These are phyloP conservation scores for Pleomassaria siparia DNA, from an alignment of 2,329 filamentous ascomycete genomes.

Conservation along the genomic window DNA sequence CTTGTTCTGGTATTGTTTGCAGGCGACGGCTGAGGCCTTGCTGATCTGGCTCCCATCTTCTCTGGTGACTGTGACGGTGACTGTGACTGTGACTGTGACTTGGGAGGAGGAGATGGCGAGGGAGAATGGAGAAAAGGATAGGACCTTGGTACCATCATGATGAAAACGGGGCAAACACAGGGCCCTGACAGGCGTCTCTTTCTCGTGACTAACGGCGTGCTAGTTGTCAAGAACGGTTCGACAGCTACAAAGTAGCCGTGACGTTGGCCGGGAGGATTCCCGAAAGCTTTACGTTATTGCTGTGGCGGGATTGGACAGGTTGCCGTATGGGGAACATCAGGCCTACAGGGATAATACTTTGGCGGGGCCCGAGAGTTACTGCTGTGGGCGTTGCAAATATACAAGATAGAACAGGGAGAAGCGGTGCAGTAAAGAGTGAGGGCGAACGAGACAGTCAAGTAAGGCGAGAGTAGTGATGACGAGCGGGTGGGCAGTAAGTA, in stretches of 20 bases:
- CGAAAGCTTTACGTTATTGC: constrained; percentile 42
- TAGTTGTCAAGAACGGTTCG: background rate
- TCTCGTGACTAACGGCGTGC: constrained; percentile 27
- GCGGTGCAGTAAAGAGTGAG: constrained; percentile 3
- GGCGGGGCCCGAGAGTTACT: constrained; percentile 23
- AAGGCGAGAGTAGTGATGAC: background rate
- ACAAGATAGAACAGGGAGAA: background rate
- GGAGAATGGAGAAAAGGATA: constrained; percentile 45
- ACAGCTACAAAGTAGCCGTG: constrained; percentile 19
- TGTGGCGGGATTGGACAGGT: constrained; percentile 34
- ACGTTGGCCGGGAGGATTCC: constrained; percentile 27
- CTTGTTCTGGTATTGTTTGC: constrained; percentile 12
- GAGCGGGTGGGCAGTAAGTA: too few species aligned
- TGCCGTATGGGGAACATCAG: constrained; percentile 30
- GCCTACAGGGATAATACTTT: constrained; percentile 27
- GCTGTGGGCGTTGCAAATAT: background rate
- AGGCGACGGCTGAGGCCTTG: constrained; percentile 19
- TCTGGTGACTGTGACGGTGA: too few species aligned
- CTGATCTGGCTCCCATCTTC: constrained; percentile 35
- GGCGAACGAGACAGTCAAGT: constrained; percentile 1
- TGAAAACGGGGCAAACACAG: too few species aligned
- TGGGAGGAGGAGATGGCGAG: constrained; percentile 32
- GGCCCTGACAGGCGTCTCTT: constrained; percentile 24
- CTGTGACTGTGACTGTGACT: too few species aligned
- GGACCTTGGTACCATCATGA: constrained; percentile 51